phyloP scores from a whole-genome alignment of 73 alveolate genomes.

The Uronychia binucleata region DNA sequence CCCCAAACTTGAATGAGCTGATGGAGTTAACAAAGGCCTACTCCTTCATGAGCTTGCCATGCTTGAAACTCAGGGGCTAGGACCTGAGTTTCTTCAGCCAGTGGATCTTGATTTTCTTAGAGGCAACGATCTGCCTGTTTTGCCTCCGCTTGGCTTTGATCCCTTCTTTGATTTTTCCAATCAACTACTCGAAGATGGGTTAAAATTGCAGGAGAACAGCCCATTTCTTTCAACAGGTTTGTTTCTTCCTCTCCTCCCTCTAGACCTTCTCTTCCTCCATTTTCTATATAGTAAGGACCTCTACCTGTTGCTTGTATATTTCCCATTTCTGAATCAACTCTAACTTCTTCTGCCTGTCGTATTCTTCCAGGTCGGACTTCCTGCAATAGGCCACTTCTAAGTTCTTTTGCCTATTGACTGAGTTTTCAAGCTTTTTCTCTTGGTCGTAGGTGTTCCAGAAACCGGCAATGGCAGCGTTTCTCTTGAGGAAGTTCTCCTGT shows the following conservation, averaged over 20 bases:
- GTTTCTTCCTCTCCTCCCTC: not conserved
- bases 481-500: not conserved
- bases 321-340: not conserved
- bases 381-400: not conserved
- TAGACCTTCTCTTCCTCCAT: not conserved
- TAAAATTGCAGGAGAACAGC: too few species aligned
- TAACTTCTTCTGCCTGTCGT: not conserved
- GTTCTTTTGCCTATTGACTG: not conserved
- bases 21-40: too few species aligned
- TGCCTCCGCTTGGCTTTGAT: not conserved
- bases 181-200: not conserved
- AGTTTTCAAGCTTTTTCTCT: not conserved
- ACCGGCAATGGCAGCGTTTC: constrained; percentile 1
- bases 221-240: not conserved
- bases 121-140: too few species aligned
- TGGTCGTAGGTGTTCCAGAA: not conserved
- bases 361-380: not conserved
- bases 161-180: not conserved
- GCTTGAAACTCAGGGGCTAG: too few species aligned
- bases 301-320: not conserved
- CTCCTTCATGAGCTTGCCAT: too few species aligned
- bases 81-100: too few species aligned
- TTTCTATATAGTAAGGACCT: not conserved
- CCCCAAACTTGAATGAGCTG: not conserved
- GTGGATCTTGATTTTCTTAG: too few species aligned